Conservation (phyloP, 2,329 filamentous ascomycete genomes). For the Macrophomina pseudophaseolina region DNA sequence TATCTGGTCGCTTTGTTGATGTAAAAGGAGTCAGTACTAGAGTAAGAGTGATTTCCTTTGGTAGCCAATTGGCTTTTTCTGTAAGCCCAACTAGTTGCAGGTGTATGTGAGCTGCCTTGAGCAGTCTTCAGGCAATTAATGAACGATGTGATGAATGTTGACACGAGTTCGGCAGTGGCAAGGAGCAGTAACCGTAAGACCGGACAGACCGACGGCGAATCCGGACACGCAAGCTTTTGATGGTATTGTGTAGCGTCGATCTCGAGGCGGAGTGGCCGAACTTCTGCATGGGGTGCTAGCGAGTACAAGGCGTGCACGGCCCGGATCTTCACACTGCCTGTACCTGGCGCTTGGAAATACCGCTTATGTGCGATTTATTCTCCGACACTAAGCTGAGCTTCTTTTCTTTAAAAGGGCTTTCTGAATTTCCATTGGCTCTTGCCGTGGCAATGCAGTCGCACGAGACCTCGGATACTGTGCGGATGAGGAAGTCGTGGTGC, state of each 20-base stretch:
- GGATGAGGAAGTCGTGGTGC: not conserved
- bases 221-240: not conserved
- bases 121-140: no score
- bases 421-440: not conserved
- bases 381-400: not conserved
- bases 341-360: slow-evolving; percentile 10
- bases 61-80: no score
- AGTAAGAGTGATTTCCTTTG: no score
- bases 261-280: slow-evolving; percentile 12
- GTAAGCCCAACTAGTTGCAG: no score
- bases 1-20: no score
- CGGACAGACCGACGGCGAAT: not conserved
- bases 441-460: not conserved
- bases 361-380: not conserved
- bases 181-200: not conserved
- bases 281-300: slow-evolving; percentile 5
- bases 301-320: slow-evolving; percentile 12
- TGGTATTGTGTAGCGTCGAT: not conserved
- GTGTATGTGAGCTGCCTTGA: no score
- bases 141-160: no score
- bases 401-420: not conserved
- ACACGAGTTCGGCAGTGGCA: no score
- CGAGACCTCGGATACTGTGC: not conserved
- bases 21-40: no score
- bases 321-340: slow-evolving; percentile 10